phyloP scores from a whole-genome alignment of 257 asterid genomes.

The Solanum chiquidenum region DNA sequence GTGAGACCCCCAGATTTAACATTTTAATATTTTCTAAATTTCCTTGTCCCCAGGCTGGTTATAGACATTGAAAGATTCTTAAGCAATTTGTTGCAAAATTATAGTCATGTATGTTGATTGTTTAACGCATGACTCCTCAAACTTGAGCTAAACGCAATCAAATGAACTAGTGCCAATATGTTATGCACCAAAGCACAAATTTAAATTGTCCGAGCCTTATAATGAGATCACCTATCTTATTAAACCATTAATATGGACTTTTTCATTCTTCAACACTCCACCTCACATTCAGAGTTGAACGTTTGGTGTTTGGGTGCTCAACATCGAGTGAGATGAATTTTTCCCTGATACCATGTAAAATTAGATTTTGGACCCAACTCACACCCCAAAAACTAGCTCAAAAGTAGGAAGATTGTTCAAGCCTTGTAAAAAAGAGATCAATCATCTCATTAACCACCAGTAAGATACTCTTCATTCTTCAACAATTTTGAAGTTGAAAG shows the following conservation, averaged over 20 bases:
- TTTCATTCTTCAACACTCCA: neutral
- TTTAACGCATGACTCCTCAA: neutral
- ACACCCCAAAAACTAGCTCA: neutral
- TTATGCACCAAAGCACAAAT: neutral
- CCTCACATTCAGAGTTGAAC: neutral
- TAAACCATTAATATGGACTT: neutral
- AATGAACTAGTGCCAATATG: neutral
- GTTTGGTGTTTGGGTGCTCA: neutral
- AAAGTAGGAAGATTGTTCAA: neutral
- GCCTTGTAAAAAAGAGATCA: no score
- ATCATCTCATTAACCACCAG: neutral
- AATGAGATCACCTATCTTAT: neutral
- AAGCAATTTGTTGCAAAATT: neutral
- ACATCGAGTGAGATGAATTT: accelerated
- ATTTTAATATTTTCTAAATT: neutral
- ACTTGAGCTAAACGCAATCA: neutral
- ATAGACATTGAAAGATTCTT: neutral
- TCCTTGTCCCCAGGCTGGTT: neutral
- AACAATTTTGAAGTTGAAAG: neutral
- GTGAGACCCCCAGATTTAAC: neutral
- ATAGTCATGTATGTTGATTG: neutral
- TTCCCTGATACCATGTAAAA: neutral
- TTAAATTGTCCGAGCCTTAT: neutral
- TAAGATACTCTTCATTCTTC: accelerated
- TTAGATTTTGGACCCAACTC: no score